A percentile compares a stretch with the other conserved stretches of the same genome.
phyloP scores from a whole-genome alignment of 768 basidiomycete species.

The Mycena olivaceomarginata region DNA sequence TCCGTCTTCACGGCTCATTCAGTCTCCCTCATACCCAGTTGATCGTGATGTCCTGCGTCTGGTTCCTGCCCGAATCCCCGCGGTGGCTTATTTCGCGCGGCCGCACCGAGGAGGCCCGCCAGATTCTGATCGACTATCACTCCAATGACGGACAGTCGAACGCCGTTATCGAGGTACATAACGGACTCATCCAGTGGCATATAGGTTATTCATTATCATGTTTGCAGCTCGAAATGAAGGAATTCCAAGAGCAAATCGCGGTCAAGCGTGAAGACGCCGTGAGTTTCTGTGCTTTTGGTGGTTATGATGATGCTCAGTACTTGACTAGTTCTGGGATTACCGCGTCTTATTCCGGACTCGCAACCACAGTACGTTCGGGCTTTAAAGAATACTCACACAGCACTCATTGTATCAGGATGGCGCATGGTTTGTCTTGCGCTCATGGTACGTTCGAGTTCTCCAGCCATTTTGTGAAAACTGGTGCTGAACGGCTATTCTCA shows the following conservation, averaged over 20 bases:
- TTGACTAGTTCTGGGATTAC: constrained; percentile 50
- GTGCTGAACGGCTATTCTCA: background rate
- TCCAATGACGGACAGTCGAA: constrained; percentile 50
- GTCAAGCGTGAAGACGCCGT: constrained; percentile 44
- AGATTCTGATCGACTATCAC: constrained; percentile 53
- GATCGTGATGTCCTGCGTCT: constrained; percentile 63
- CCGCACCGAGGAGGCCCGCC: constrained; percentile 53
- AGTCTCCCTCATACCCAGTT: constrained; percentile 34
- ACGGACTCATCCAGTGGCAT: background rate
- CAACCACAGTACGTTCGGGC: constrained; percentile 39
- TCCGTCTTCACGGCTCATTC: background rate
- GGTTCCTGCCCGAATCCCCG: constrained; percentile 55
- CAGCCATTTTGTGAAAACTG: background rate
- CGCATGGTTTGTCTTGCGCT: constrained; percentile 49
- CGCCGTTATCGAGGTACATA: constrained; percentile 47
- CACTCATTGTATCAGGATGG: constrained; percentile 42
- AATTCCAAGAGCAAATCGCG: constrained; percentile 47
- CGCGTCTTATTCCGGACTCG: constrained; percentile 42
- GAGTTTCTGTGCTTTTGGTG: background rate
- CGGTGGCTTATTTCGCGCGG: constrained; percentile 57
- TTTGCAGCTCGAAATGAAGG: constrained; percentile 47
- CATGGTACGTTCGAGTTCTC: constrained; percentile 39
- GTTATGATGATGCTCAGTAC: background rate
- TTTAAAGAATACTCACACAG: background rate
- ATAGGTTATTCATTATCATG: background rate